Evolutionary conservation across 148 eudicot species (phyloP).

Genomic region (Talinum fruticosum): DNA sequence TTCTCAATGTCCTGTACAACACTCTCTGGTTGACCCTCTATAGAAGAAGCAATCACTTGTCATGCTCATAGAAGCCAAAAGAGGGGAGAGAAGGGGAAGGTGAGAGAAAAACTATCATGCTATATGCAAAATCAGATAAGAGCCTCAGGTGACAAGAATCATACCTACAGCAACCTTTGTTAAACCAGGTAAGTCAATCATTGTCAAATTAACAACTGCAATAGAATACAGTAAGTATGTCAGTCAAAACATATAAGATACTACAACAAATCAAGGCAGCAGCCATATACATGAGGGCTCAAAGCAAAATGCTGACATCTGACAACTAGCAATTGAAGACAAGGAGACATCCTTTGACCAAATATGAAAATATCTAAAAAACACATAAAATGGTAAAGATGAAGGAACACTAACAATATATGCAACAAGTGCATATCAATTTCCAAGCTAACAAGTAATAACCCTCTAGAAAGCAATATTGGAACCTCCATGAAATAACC

Average conservation of each 20-base stretch:
- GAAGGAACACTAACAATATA: neutral
- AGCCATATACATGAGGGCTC: neutral
- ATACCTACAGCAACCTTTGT: slow-evolving; percentile 72
- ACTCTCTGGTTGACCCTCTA: slow-evolving; percentile 84
- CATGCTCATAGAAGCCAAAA: neutral
- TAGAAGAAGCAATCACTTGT: slow-evolving; percentile 7
- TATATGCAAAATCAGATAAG: neutral
- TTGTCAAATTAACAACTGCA: slow-evolving; percentile 64
- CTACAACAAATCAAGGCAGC: neutral
- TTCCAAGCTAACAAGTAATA: neutral
- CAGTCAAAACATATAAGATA: neutral
- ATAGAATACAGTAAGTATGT: slow-evolving; percentile 12
- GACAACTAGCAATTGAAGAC: neutral
- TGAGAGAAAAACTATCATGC: neutral
- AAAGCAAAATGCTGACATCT: neutral
- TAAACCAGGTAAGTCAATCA: slow-evolving; percentile 72
- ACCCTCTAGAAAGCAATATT: neutral
- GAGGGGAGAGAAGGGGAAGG: neutral
- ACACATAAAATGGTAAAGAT: neutral
- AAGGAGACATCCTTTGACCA: neutral
- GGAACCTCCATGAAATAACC: neutral
- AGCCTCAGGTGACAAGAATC: neutral
- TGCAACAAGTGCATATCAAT: neutral
- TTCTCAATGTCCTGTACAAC: slow-evolving; percentile 72
- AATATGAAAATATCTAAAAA: neutral